Conservation (phyloP, 257 asterid species). For the Ligustrum vulgare region DNA sequence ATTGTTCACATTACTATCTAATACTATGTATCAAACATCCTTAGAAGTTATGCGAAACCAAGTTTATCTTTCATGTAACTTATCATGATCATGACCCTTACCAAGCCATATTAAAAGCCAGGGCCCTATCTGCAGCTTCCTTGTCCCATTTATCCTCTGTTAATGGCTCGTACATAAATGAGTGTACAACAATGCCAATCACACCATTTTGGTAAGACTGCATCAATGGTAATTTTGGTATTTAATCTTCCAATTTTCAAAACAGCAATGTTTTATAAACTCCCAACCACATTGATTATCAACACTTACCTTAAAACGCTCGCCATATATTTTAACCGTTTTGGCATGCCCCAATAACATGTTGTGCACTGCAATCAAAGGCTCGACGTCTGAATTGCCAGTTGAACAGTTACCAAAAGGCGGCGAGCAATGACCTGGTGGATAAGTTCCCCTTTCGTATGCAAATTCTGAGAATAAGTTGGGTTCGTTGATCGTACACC, state of each 20-base stretch:
- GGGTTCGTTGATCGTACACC: conserved; percentile 71
- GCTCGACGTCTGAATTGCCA: conserved; percentile 81
- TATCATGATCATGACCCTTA: conserved; percentile 32
- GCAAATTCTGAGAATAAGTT: conserved; percentile 48
- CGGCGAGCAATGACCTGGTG: conserved; percentile 71
- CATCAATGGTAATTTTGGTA: conserved; percentile 4
- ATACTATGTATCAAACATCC: background rate
- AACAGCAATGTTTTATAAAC: background rate
- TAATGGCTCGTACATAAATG: conserved; percentile 59
- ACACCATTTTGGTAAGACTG: conserved; percentile 54
- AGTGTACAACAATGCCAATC: conserved; percentile 46
- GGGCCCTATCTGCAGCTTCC: conserved; percentile 68
- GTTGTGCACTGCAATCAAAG: conserved; percentile 58
- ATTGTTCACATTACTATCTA: background rate
- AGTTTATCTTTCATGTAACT: background rate
- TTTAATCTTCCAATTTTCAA: background rate
- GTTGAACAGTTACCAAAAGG: conserved; percentile 66
- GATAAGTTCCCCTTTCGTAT: conserved; percentile 43
- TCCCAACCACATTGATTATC: background rate
- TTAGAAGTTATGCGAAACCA: background rate
- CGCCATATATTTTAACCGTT: conserved; percentile 59
- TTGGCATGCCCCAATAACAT: conserved; percentile 75
- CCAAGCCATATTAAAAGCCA: conserved; percentile 72
- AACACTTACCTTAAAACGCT: conserved; percentile 54
- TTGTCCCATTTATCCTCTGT: conserved; percentile 39